Percentiles rank a stretch among this genome's conserved stretches.
Conservation (phyloP, 78 protist species). For the Pigoraptor vietnamica region DNA sequence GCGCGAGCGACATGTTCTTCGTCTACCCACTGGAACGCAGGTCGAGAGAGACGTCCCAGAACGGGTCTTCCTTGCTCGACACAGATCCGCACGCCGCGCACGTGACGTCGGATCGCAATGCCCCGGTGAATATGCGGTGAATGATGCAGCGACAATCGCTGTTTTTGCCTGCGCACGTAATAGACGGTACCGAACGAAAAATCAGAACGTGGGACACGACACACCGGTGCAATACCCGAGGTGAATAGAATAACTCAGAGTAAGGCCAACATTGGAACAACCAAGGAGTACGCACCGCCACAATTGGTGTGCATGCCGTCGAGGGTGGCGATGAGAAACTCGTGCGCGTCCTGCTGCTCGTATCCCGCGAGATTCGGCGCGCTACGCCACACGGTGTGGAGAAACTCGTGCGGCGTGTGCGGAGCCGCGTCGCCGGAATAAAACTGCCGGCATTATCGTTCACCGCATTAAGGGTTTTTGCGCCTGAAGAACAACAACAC, state of each 20-base stretch:
- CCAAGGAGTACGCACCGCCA: conserved; percentile 38
- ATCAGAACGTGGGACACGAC: background rate
- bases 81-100: background rate
- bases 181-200: background rate
- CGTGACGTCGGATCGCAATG: conserved; percentile 3
- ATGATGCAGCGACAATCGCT: background rate
- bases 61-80: background rate
- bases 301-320: conserved; percentile 55
- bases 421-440: conserved; percentile 47
- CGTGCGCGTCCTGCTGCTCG: conserved; percentile 87
- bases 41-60: conserved; percentile 22
- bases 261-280: too few species aligned
- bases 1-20: background rate
- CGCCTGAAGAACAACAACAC: too few species aligned
- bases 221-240: too few species aligned
- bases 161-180: background rate
- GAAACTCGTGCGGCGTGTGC: conserved; percentile 53
- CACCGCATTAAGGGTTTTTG: too few species aligned
- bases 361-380: conserved; percentile 54
- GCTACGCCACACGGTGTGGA: conserved; percentile 53
- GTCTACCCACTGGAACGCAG: background rate
- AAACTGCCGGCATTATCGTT: conserved; percentile 14
- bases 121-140: conserved; percentile 15
- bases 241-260: too few species aligned
- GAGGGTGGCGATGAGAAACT: conserved; percentile 58